Base-by-base conservation (phyloP, 768 basidiomycete genomes). In the Suillus hirtellus region DNA sequence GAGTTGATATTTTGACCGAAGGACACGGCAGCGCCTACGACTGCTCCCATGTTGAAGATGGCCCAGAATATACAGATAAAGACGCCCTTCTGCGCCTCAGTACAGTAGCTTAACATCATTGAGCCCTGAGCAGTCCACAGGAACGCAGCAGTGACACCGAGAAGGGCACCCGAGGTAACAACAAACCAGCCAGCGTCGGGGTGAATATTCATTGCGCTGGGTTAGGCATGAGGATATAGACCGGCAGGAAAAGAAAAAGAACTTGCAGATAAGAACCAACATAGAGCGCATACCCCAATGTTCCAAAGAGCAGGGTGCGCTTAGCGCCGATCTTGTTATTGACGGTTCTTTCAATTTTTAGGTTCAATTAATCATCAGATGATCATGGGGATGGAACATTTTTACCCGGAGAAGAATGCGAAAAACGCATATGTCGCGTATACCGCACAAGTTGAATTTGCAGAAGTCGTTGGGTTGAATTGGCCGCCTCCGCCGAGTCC, bases 71-170 rank as follows among this genome's bases (percentile, higher is more conserved):
- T 84, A 47, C 83, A 85, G 61, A 93, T 90, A 75, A 82, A 92
- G 34, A 75, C 77, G 19, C 90, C 90, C 75, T 92, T 92, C 73
- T 92, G 84, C 34, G 74, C 72, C 72, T 93, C 90, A 7, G 89
- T 90, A 0, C 90, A 88, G 74, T 93, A 93, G 3, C 89, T 85
- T 70, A 93, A 73, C 86, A 92, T 92, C 53, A 93, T 75, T 17
- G 87, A 84, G 12, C 89, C 91, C 68, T 92, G 90, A 1, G 90
- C 89, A 0, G 90, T 87, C 91, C 90, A 92, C 7, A 92, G 77
- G 49, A 93, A 75, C 7, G 80, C 82, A 3, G 82, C 90, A 64
- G 86, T 89, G 55, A 92, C 69, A 8, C 92, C 91, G 11, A 92
- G 85, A 62, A 89, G 73, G 49, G 87, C 87, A 9, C 90, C 90